Conservation (phyloP, 2,329 filamentous ascomycete species). For the Colletotrichum sp. region DNA sequence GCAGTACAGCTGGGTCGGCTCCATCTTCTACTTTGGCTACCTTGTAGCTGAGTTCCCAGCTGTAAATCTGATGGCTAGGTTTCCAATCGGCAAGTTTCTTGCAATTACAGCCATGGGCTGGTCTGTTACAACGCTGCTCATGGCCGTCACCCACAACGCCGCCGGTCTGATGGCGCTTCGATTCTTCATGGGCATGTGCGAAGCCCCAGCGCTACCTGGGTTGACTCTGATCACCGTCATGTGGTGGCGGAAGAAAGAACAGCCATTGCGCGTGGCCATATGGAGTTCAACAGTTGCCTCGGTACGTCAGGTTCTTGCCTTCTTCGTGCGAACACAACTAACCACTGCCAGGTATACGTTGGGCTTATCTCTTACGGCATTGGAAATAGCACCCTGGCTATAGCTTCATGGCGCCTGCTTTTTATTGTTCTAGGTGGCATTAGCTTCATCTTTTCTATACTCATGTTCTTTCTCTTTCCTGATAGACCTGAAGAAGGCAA, state of each 20-base stretch:
- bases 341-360: not conserved
- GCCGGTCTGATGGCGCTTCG: slow-evolving; percentile 59
- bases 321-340: not conserved
- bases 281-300: not conserved
- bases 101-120: slow-evolving; percentile 48
- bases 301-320: not conserved
- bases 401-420: slow-evolving; percentile 26
- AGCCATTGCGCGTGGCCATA: not conserved
- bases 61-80: slow-evolving; percentile 48
- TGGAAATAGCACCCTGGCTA: not conserved
- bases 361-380: not conserved
- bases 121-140: slow-evolving; percentile 52
- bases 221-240: slow-evolving; percentile 63
- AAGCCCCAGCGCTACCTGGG: slow-evolving; percentile 62
- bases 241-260: slow-evolving; percentile 44
- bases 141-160: slow-evolving; percentile 58
- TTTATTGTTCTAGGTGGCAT: slow-evolving; percentile 39
- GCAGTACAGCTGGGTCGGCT: slow-evolving; percentile 32
- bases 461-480: slow-evolving; percentile 24
- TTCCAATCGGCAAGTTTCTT: slow-evolving; percentile 55
- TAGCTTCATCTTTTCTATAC: slow-evolving; percentile 33
- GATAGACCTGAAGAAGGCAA: slow-evolving; percentile 25
- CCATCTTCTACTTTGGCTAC: slow-evolving; percentile 58
- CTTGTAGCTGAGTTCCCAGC: slow-evolving; percentile 50
- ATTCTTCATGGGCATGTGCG: slow-evolving; percentile 60